Conservation (phyloP, 257 asterid genomes). For the Prunella vulgaris region DNA sequence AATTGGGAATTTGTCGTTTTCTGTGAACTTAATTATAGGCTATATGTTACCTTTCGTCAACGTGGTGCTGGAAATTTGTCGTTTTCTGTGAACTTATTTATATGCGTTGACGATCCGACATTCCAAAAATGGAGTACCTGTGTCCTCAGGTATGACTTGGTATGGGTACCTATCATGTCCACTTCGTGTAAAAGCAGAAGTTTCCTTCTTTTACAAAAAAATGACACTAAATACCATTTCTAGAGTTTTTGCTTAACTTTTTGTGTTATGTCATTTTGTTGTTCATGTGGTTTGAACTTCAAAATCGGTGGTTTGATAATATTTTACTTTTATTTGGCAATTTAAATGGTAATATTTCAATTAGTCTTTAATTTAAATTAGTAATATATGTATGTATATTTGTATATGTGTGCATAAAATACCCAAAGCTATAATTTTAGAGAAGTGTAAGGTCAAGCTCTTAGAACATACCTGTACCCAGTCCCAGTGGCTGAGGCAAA, state of each 20-base stretch:
- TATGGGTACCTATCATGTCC: background rate
- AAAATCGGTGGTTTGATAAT: background rate
- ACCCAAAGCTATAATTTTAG: background rate
- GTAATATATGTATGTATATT: background rate
- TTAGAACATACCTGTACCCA: background rate
- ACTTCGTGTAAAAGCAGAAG: background rate
- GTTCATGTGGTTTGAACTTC: background rate
- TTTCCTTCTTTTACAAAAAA: background rate
- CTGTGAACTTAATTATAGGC: background rate
- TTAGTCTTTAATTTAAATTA: no score
- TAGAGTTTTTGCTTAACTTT: background rate
- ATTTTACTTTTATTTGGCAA: no score
- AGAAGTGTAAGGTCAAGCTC: background rate
- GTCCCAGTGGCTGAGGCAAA: background rate
- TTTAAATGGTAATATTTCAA: no score
- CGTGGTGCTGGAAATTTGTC: background rate
- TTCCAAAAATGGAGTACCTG: background rate
- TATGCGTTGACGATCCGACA: background rate
- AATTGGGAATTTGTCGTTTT: constrained; percentile 5
- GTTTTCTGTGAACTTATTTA: background rate
- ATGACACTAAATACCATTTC: background rate
- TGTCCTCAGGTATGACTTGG: background rate
- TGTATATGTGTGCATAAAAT: background rate
- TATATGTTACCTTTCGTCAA: background rate
- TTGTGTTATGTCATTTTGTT: background rate